Conservation (phyloP, 2,329 filamentous ascomycete genomes). For the Exophiala spinifera region DNA sequence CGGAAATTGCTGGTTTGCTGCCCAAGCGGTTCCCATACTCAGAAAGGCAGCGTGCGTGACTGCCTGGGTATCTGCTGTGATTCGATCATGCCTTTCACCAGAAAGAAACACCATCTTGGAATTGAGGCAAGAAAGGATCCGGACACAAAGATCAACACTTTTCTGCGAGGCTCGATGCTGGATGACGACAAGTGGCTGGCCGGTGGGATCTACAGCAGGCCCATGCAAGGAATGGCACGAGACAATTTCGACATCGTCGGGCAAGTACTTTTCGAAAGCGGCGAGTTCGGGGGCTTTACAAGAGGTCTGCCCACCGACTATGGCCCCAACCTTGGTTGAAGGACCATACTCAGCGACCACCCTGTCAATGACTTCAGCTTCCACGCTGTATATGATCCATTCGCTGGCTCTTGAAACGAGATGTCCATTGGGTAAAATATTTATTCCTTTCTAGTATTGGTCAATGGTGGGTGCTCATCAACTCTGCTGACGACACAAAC, state of each 20-base stretch:
- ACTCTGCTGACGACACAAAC: conserved; percentile 61
- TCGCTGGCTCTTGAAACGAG: conserved; percentile 94
- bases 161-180: conserved; percentile 80
- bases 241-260: conserved; percentile 83
- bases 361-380: conserved; percentile 82
- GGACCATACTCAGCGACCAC: conserved; percentile 88
- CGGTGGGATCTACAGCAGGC: conserved; percentile 79
- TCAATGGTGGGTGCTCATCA: conserved; percentile 37
- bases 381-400: conserved; percentile 98
- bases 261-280: conserved; percentile 86
- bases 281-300: conserved; percentile 96
- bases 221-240: conserved; percentile 97
- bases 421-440: conserved; percentile 91
- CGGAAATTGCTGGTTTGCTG: conserved; percentile 89
- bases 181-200: conserved; percentile 88
- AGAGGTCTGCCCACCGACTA: conserved; percentile 95
- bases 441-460: conserved; percentile 68
- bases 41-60: conserved; percentile 97
- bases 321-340: conserved; percentile 89
- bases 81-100: conserved; percentile 85
- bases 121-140: conserved; percentile 75
- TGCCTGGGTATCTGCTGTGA: conserved; percentile 96
- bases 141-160: conserved; percentile 74
- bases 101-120: conserved; percentile 87
- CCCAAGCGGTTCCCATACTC: conserved; percentile 97